phyloP scores from a whole-genome alignment of 225 moss, liverwort and hornwort genomes.

The Climacium dendroides region DNA sequence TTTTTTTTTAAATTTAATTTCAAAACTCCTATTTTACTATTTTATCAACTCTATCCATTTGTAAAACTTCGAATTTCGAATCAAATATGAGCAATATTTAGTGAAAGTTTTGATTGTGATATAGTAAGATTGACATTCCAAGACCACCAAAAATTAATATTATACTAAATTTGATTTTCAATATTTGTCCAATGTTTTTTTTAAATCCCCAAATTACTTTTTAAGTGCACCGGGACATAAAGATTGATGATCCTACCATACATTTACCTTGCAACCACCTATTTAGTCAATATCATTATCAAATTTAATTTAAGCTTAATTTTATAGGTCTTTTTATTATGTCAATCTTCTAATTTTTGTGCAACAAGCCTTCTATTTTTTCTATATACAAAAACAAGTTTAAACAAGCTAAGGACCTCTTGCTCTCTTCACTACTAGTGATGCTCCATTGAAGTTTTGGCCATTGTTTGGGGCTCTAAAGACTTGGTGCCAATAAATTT shows the following conservation, averaged over 20 bases:
- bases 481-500: fast-evolving
- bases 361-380: neutral
- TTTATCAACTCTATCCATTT: too few species aligned
- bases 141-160: neutral
- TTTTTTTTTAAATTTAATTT: neutral
- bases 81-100: too few species aligned
- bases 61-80: too few species aligned
- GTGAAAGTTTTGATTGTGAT: neutral
- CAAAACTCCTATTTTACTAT: neutral
- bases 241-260: neutral
- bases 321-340: neutral
- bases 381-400: neutral
- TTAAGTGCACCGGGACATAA: fast-evolving
- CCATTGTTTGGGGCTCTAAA: neutral
- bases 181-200: neutral
- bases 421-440: fast-evolving
- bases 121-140: neutral
- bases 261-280: neutral
- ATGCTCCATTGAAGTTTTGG: neutral
- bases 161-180: neutral
- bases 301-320: too few species aligned
- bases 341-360: neutral
- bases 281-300: neutral
- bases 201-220: neutral
- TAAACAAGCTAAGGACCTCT: fast-evolving